These are phyloP conservation scores for Fusarium sp. DNA, from an alignment of 2,329 filamentous ascomycete species.

Conservation along the genomic window DNA sequence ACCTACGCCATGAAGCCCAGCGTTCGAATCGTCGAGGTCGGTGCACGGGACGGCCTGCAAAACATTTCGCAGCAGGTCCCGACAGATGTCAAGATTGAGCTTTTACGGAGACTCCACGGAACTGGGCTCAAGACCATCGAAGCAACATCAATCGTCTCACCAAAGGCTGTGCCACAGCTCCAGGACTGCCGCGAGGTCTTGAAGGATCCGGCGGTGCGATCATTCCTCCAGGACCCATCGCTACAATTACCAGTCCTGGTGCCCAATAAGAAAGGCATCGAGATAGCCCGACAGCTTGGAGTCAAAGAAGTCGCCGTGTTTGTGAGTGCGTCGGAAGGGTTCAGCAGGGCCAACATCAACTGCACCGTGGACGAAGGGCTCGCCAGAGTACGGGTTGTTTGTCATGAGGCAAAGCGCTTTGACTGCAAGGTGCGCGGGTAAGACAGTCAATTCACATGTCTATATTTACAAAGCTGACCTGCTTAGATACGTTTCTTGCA, in stretches of 20 bases:
- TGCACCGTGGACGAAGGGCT: conserved; percentile 71
- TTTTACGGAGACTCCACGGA: conserved; percentile 69
- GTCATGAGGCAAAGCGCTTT: neutral
- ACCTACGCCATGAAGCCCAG: neutral
- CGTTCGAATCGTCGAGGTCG: conserved; percentile 70
- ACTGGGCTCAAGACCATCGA: neutral
- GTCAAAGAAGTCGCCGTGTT: conserved; percentile 65
- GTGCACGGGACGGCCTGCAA: conserved; percentile 78
- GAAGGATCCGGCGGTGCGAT: neutral
- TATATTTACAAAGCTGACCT: neutral
- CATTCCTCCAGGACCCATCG: neutral
- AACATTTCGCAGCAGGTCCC: conserved; percentile 75
- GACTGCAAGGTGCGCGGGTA: conserved; percentile 3
- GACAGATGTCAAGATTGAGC: conserved; percentile 73
- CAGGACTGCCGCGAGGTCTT: conserved; percentile 7
- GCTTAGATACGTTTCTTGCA: conserved; percentile 4
- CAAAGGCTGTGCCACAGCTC: neutral
- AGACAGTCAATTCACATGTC: neutral
- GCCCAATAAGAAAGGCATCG: conserved; percentile 47
- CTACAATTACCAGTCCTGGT: neutral
- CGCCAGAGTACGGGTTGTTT: conserved; percentile 55
- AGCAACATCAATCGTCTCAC: neutral
- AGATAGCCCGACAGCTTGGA: conserved; percentile 53
- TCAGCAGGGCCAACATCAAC: conserved; percentile 72
- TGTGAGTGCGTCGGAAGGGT: conserved; percentile 71